Evolutionary conservation across 2,329 filamentous ascomycete species (phyloP).

Genomic region (Plectosphaerella sp.): DNA sequence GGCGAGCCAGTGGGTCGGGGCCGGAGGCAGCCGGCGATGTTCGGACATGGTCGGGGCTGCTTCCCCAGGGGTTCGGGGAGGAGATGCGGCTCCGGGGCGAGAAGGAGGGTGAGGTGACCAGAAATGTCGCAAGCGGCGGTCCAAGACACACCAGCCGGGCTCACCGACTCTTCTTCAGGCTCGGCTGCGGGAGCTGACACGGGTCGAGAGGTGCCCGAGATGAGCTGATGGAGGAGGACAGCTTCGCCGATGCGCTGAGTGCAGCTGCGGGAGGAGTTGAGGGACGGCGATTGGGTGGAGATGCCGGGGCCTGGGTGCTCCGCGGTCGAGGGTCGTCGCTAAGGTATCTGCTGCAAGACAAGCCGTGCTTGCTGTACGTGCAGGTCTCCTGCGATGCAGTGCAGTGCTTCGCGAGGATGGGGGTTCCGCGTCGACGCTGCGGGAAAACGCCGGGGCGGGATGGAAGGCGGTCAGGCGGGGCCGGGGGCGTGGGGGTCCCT

Average conservation of each 20-base stretch:
- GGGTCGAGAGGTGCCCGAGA: too few species aligned
- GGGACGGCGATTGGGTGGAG: not conserved
- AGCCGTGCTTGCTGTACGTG: too few species aligned
- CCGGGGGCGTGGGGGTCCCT: not conserved
- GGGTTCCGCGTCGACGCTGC: not conserved
- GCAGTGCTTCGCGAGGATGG: not conserved
- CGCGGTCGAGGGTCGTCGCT: too few species aligned
- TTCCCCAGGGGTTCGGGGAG: too few species aligned
- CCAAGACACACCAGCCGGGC: too few species aligned
- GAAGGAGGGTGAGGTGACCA: not conserved
- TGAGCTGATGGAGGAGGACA: too few species aligned
- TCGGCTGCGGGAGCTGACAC: too few species aligned
- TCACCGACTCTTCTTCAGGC: too few species aligned
- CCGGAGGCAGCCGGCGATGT: constrained; percentile 6
- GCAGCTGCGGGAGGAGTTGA: not conserved
- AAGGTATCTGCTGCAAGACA: too few species aligned
- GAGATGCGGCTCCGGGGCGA: not conserved
- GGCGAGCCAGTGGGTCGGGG: constrained; percentile 37
- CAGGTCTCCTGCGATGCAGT: not conserved
- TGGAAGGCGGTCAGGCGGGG: not conserved
- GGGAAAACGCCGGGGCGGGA: not conserved
- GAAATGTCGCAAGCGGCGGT: not conserved
- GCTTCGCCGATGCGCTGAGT: not conserved
- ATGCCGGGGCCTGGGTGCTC: not conserved
- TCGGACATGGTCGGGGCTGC: constrained; percentile 10